Evolutionary conservation across 2,329 filamentous ascomycete species (phyloP).

Genomic region (Botryotinia globosa): DNA sequence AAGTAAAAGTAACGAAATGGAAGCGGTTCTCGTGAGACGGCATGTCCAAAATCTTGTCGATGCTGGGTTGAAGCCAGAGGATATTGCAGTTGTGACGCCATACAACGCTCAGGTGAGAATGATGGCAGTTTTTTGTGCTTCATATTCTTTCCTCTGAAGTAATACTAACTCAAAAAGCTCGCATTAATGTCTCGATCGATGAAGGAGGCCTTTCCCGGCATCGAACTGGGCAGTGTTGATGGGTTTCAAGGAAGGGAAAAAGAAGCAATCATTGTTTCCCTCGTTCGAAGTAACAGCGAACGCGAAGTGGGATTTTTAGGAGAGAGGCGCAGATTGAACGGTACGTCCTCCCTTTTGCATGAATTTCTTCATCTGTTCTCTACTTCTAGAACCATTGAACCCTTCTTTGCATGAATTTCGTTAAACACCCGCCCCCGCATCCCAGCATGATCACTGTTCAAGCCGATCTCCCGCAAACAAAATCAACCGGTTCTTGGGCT

Average conservation of each 20-base stretch:
- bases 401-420: constrained; percentile 16
- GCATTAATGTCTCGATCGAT: constrained; percentile 71
- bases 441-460: not conserved
- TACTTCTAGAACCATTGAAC: not conserved
- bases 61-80: constrained; percentile 74
- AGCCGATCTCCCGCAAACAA: constrained; percentile 6
- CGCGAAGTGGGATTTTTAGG: constrained; percentile 89
- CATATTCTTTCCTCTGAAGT: not conserved
- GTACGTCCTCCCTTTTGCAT: constrained; percentile 50
- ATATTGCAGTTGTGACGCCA: constrained; percentile 91
- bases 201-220: constrained; percentile 75
- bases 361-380: constrained; percentile 3
- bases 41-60: constrained; percentile 76
- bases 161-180: constrained; percentile 50
- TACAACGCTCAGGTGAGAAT: constrained; percentile 84
- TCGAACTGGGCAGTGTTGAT: constrained; percentile 95
- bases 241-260: constrained; percentile 98
- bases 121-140: not conserved
- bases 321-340: constrained; percentile 89
- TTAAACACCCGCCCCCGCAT: not conserved
- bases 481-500: constrained; percentile 8
- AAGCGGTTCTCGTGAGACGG: constrained; percentile 74
- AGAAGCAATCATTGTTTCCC: constrained; percentile 86
- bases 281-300: constrained; percentile 87
- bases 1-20: constrained; percentile 90